A percentile compares a stretch with the other conserved stretches of the same genome.
These are phyloP conservation scores for Leccinum incarnatum DNA, from an alignment of 768 basidiomycete species.

Conservation along the genomic window DNA sequence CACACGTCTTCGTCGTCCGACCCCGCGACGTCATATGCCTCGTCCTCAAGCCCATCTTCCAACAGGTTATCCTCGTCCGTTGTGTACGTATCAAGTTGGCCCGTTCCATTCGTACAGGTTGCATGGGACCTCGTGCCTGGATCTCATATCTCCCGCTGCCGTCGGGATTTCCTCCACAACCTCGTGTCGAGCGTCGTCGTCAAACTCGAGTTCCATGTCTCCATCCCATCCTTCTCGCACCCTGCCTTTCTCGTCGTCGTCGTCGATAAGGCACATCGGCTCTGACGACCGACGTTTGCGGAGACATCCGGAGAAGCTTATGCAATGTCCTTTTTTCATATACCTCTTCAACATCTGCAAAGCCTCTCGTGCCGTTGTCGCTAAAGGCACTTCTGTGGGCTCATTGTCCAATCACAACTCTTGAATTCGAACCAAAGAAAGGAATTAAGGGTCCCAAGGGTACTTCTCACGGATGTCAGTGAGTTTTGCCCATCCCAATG, in stretches of 20 bases:
- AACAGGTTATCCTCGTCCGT: no score
- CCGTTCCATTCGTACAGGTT: conserved; percentile 38
- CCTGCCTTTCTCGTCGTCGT: conserved; percentile 16
- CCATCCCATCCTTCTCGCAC: conserved; percentile 40
- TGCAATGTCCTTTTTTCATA: conserved; percentile 62
- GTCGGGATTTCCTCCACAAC: conserved; percentile 34
- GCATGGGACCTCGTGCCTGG: conserved; percentile 41
- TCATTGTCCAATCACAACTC: no score
- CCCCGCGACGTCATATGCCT: no score
- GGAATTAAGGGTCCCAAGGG: no score
- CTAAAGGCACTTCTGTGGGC: no score
- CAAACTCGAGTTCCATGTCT: conserved; percentile 33
- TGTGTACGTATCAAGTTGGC: conserved; percentile 27
- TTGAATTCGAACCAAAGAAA: no score
- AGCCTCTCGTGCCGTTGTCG: no score
- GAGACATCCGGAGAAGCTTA: conserved; percentile 46
- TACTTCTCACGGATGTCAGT: no score
- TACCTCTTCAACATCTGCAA: conserved; percentile 53
- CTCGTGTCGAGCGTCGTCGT: conserved; percentile 14
- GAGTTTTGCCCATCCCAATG: no score
- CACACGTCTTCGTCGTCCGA: conserved; percentile 12
- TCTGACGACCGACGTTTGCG: conserved; percentile 15
- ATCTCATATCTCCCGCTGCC: conserved; percentile 61
- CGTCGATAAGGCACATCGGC: conserved; percentile 20
- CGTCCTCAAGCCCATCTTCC: no score